Evolutionary conservation across 768 basidiomycete genomes (phyloP), one percentile per base, ranked within the genome.

Genomic region (Imleria badia): DNA sequence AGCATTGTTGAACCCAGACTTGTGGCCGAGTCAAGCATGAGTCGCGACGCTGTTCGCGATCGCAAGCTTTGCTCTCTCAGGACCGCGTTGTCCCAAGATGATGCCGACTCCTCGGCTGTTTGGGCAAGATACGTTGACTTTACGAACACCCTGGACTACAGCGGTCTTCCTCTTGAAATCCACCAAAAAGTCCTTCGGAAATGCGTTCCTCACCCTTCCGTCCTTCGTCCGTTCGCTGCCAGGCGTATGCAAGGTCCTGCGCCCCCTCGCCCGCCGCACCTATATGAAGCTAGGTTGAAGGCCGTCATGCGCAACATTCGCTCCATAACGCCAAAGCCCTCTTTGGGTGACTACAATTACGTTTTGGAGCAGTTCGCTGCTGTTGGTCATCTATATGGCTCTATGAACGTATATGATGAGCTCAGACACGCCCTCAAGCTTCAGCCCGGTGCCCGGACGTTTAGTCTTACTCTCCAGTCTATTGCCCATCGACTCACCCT

Each of bases 341-440:
- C 65, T 13, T 54, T 86, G 48, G 81, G 83, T 3, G 91, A 93
- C 67, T 93, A 87, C 67, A 79, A 91, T 66, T 85, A 85, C 63
- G 73, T 94, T 55, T 67, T 94, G 47, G 78, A 81, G 56, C 87
- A 90, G 56, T 90, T 90, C 55, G 86, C 89, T 33, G 82, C 85
- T 0, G 82, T 83, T 5, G 91, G 90, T n/a, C 80, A 92, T 62
- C 75, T 82, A 60, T 63, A 74, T 20, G 88, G 86, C 11, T 77
- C 79, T 26, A 74, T 81, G 66, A 67, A 79, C 35, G 81, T 91
- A 13, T 83, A 88, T 63, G 69, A 76, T 41, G 88, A 91, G 61
- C 67, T 93, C 54, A 64, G 66, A 38, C 60, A 59, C 31, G 60
- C 66, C 23, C 51, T 72, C 6, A 81, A 79, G 38, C 56, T 83